Percentiles rank a stretch among this genome's conserved stretches.
These are phyloP conservation scores for Globisporangium nagaii DNA, from an alignment of 352 stramenopile species.

Conservation along the genomic window DNA sequence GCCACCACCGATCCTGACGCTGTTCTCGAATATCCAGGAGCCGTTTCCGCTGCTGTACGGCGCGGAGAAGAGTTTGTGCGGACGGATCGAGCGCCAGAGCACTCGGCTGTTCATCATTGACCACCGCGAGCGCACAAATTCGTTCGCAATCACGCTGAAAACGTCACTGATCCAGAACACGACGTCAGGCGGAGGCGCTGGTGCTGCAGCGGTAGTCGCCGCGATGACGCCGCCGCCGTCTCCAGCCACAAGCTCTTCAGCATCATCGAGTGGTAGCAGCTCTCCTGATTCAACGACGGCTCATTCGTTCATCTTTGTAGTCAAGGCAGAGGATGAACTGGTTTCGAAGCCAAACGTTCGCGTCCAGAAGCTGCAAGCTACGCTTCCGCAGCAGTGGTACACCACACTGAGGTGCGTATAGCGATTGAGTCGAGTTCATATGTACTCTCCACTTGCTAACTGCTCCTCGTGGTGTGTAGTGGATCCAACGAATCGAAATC, in stretches of 20 bases:
- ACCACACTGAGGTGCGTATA: slow-evolving; percentile 23
- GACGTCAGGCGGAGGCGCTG: slow-evolving; percentile 22
- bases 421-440: too few relatives aligned
- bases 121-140: slow-evolving; percentile 6
- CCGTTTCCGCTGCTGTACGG: slow-evolving; percentile 17
- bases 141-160: slow-evolving; percentile 34
- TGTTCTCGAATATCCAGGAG: slow-evolving; percentile 40
- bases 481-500: slow-evolving; percentile 35
- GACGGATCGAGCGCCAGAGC: slow-evolving; percentile 35
- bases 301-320: slow-evolving; percentile 47
- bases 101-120: slow-evolving; percentile 35
- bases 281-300: slow-evolving; percentile 3
- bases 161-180: slow-evolving; percentile 38
- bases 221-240: slow-evolving; percentile 5
- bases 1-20: slow-evolving; percentile 20
- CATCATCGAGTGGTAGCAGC: slow-evolving; percentile 16
- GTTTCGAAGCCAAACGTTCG: neutral
- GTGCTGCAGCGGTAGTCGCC: slow-evolving; percentile 21
- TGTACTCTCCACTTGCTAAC: too few relatives aligned
- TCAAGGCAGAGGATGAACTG: slow-evolving; percentile 12
- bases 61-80: slow-evolving; percentile 18
- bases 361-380: slow-evolving; percentile 12
- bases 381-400: slow-evolving; percentile 44
- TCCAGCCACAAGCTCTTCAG: too few relatives aligned
- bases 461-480: too few relatives aligned